Evolutionary conservation across 352 stramenopile genomes (phyloP).

Genomic region (Pythium scleroteichum): DNA sequence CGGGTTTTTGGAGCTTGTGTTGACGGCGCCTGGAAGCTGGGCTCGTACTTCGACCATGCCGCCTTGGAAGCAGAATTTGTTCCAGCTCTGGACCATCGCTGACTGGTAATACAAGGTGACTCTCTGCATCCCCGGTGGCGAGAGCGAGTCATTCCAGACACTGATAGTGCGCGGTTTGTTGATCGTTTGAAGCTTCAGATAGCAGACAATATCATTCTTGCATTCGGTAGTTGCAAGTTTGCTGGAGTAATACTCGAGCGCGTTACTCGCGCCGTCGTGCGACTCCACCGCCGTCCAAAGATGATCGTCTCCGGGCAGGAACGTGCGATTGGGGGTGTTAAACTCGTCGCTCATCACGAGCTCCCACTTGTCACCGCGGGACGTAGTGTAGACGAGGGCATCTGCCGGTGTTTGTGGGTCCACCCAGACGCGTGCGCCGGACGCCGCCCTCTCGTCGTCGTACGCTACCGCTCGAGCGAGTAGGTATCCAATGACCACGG

Average conservation of each 20-base stretch:
- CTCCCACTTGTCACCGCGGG: constrained; percentile 51
- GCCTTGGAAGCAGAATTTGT: constrained; percentile 95
- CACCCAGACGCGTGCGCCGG: constrained; percentile 35
- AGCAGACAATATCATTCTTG: constrained; percentile 29
- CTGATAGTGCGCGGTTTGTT: constrained; percentile 39
- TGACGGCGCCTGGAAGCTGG: constrained; percentile 73
- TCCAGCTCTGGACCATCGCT: constrained; percentile 92
- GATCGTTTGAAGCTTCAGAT: constrained; percentile 57
- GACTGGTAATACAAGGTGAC: constrained; percentile 61
- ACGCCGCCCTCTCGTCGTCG: not conserved
- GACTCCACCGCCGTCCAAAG: constrained; percentile 94
- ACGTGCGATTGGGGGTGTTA: constrained; percentile 82
- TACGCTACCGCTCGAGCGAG: not conserved
- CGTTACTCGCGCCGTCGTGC: constrained; percentile 61
- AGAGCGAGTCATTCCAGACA: constrained; percentile 60
- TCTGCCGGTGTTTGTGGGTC: constrained; percentile 50
- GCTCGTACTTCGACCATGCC: constrained; percentile 91
- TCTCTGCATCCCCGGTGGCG: constrained; percentile 45
- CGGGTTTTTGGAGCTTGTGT: constrained; percentile 33
- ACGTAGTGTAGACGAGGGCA: constrained; percentile 36
- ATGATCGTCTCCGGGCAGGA: constrained; percentile 90
- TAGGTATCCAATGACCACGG: not conserved
- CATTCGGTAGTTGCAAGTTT: constrained; percentile 5
- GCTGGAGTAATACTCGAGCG: constrained; percentile 16
- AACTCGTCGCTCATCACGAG: constrained; percentile 96